Evolutionary conservation across 768 basidiomycete genomes (phyloP), one percentile per base, ranked within the genome.

Genomic region (Leccinum variicolor): DNA sequence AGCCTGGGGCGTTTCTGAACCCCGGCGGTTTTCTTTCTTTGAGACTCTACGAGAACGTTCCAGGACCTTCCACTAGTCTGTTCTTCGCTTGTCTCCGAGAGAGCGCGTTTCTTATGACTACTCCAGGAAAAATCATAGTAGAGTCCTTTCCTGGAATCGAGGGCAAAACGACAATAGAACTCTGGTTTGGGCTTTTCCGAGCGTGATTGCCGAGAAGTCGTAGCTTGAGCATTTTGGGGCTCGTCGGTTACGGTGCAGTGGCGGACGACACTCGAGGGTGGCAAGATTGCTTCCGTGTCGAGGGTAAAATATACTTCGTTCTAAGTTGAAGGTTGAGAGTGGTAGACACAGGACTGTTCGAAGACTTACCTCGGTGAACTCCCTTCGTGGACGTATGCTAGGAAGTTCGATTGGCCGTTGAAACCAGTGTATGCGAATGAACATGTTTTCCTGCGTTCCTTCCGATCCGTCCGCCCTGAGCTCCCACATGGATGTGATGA

Each of bases 301-400:
- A 89, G 70, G 9, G 83, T 82, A 51, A 87, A 88, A 63, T 89
- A 91, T 7, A 92, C 79, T 70, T 92, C 90, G 61, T 89, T 87
- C 90, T 92, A n/a, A n/a, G n/a, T 58, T 55, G 6, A 15, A 51
- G 46, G 50, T 60, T 50, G 11, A 39, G 34, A 60, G 13, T 19
- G 47, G 46, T 46, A 26, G 47, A 50, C 53, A 21, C 4, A 21
- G 4, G 33, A 39, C 13, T 14, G 23, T 10, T 47, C n/a, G 15
- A 55, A 14, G 9, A 66, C 79, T 49, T 55, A 90, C 90, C 72
- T 86, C 79, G 47, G 74, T 64, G 67, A 86, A 81, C 17, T 83
- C 81, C 45, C 89, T 78, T 60, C 81, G 81, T 1, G 82, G 83
- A 13, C 89, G 77, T 53, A 84, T 73, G 25, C 73, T 72, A 7